phyloP scores from a whole-genome alignment of 495 filamentous ascomycete genomes.

The Chaetomidium leptoderma region DNA sequence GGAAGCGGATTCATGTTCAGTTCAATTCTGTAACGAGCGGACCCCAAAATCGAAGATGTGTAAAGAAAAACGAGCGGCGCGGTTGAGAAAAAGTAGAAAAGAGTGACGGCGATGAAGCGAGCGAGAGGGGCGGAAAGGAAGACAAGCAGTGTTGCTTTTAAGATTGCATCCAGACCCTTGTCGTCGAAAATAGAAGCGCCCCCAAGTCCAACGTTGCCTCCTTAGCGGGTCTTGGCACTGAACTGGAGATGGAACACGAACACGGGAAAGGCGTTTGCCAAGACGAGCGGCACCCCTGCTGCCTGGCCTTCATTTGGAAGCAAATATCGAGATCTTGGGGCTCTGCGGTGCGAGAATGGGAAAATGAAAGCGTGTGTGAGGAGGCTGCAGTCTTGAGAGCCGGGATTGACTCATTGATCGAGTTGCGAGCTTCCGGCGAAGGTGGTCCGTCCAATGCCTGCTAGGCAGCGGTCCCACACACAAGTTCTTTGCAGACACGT shows the following conservation, averaged over 20 bases:
- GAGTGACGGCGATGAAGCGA: slow-evolving; percentile 1
- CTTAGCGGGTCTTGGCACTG: slow-evolving; percentile 18
- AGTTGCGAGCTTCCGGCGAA: too few species aligned
- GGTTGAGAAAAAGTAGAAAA: neutral
- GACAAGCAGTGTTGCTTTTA: slow-evolving; percentile 10
- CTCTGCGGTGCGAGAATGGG: neutral
- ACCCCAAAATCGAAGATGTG: neutral
- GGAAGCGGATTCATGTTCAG: neutral
- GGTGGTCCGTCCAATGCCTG: too few species aligned
- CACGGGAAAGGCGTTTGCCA: slow-evolving; percentile 11
- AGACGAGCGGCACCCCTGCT: slow-evolving; percentile 1
- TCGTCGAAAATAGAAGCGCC: neutral
- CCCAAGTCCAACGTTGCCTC: neutral
- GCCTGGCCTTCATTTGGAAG: neutral
- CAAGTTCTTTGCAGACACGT: slow-evolving; percentile 12
- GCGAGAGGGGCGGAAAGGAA: neutral
- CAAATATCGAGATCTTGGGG: neutral
- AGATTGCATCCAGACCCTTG: slow-evolving; percentile 15
- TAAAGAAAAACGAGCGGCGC: slow-evolving; percentile 10
- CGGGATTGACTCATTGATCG: too few species aligned
- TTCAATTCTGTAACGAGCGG: neutral
- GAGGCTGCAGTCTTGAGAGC: neutral
- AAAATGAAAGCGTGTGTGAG: neutral
- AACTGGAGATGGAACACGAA: neutral
- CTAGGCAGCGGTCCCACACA: slow-evolving; percentile 6